These are phyloP conservation scores for Lachancea sp. DNA, from an alignment of 805 yeast genomes.

Conservation along the genomic window DNA sequence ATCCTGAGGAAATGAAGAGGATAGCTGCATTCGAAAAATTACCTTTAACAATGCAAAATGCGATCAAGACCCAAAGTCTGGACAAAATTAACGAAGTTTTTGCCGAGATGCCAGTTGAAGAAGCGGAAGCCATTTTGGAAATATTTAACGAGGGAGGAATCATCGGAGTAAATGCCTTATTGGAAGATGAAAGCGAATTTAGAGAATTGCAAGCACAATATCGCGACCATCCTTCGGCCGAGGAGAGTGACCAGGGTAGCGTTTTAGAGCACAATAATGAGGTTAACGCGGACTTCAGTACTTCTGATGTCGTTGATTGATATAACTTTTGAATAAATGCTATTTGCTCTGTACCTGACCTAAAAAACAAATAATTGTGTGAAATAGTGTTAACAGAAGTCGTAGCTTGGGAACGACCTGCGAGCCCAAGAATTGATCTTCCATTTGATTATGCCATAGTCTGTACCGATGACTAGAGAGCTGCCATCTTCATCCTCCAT, in stretches of 20 bases:
- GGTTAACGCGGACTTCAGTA: conserved; percentile 11
- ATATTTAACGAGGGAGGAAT: conserved; percentile 74
- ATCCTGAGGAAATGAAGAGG: conserved; percentile 36
- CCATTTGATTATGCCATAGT: conserved; percentile 65
- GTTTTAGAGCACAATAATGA: conserved; percentile 5
- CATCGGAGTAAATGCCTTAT: conserved; percentile 69
- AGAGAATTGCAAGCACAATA: conserved; percentile 46
- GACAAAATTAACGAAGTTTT: conserved; percentile 81
- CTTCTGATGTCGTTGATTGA: conserved; percentile 39
- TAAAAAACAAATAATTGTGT: not conserved
- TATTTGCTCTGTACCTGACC: not conserved
- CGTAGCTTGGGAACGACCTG: conserved; percentile 53
- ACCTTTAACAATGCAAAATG: conserved; percentile 60
- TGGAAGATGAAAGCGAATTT: conserved; percentile 70
- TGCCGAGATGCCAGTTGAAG: conserved; percentile 61
- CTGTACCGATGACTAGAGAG: conserved; percentile 53
- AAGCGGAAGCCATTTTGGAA: conserved; percentile 74
- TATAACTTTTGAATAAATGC: not conserved
- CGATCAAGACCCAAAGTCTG: conserved; percentile 62
- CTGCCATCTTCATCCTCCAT: conserved; percentile 44
- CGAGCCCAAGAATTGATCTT: conserved; percentile 59
- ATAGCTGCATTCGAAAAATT: conserved; percentile 53
- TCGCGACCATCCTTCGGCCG: conserved; percentile 16
- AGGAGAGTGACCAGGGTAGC: conserved; percentile 15
- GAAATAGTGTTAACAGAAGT: conserved; percentile 26